Evolutionary conservation across 371 early-diverging fungal genomes (phyloP), one percentile per base, ranked within the genome.

Genomic region (Actinomortierella wolfii): DNA sequence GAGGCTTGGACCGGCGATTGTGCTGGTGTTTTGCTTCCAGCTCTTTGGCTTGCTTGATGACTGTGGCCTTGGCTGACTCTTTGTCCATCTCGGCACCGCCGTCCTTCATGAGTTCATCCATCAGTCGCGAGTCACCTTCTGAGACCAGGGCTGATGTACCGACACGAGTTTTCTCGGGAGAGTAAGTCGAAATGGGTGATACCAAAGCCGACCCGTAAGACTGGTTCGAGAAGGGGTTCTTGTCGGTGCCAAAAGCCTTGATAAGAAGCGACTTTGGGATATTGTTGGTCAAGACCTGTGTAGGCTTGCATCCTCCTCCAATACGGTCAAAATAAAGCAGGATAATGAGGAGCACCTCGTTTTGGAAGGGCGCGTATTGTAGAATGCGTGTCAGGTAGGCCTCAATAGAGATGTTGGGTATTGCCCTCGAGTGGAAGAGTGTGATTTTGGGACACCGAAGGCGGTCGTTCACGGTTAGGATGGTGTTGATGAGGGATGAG

Each of bases 301-400:
- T 73, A 8, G 73, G 67, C 34, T 69, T 69, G 53, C 73, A 76
- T 23, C 69, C 66, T 6, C 70, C 65, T 55, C 69, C 69, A 26
- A 94, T 87, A n/a, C 95, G 85, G 69, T 96, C 95, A 59, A 96
- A 85, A 71, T 92, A 96, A 18, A 96, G 85, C 14, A 95, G 79
- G 1, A 93, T 67, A 2, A 89, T 83, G 2, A 95, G 67, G 17
- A 95, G 77, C 0, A 85, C 88, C 59, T 89, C 86, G 34, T 89
- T 91, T 51, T 90, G 88, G 57, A 93, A 85, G 4, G 89, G 84
- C 1, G 93, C 90, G 67, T 87, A 96, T 60, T 88, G 87, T n/a
- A 87, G 78, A 21, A 92, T 86, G 23, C 92, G 82, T 24, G 78
- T 64, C 39, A 92, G 68, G 55, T 93, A 92, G 18, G 85, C 81